A percentile compares a stretch with the other conserved stretches of the same genome.
Evolutionary conservation across 2,329 filamentous ascomycete genomes (phyloP).

Genomic region (Periconia digitata): DNA sequence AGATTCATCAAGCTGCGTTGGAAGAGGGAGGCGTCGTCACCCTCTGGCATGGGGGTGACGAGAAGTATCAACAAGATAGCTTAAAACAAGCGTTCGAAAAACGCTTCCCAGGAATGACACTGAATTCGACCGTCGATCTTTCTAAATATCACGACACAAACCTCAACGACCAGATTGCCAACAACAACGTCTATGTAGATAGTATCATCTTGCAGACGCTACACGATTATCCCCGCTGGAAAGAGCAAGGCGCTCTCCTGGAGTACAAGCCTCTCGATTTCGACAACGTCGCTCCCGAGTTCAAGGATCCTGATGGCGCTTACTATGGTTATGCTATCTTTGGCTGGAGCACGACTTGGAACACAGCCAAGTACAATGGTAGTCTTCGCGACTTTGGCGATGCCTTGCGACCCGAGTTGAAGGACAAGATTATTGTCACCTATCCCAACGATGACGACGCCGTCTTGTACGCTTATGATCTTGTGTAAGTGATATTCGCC

Average conservation of each 20-base stretch:
- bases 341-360: conserved; percentile 40
- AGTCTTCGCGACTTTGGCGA: conserved; percentile 46
- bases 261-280: conserved; percentile 54
- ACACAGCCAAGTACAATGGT: conserved; percentile 36
- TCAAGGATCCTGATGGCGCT: conserved; percentile 48
- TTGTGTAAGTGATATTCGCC: conserved; percentile 39
- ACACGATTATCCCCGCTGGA: conserved; percentile 57
- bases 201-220: conserved; percentile 54
- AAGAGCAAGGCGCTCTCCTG: conserved; percentile 49
- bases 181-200: conserved; percentile 42
- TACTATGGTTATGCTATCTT: conserved; percentile 48
- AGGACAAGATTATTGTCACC: conserved; percentile 56
- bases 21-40: conserved; percentile 52
- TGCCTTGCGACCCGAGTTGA: conserved; percentile 53
- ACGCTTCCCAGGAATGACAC: conserved; percentile 53
- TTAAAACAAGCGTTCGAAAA: conserved; percentile 50
- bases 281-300: conserved; percentile 45
- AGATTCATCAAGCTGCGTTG: conserved; percentile 54
- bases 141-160: conserved; percentile 58
- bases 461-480: conserved; percentile 53
- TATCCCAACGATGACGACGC: conserved; percentile 63
- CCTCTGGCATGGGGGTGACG: conserved; percentile 54
- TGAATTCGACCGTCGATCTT: conserved; percentile 58
- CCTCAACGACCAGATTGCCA: conserved; percentile 51
- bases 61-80: conserved; percentile 42